These are phyloP conservation scores for Solanum aculeatissimum DNA, from an alignment of 305 asterid genomes.

Conservation along the genomic window DNA sequence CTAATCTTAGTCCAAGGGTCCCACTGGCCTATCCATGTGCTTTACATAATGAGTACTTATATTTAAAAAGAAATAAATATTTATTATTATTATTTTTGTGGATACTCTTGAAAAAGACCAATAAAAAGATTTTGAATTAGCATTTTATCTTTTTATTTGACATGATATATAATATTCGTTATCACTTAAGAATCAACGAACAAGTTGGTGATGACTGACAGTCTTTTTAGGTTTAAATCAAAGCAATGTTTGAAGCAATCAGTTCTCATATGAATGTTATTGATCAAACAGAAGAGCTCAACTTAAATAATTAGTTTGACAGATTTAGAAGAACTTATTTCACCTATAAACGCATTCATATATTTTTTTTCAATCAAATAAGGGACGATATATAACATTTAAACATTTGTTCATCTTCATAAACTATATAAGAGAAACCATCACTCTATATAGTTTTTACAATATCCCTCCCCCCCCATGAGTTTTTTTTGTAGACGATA, in stretches of 20 bases:
- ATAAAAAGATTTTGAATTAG: not conserved
- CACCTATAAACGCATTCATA: not conserved
- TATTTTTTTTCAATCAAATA: not conserved
- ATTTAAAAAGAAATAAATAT: not conserved
- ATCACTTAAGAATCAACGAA: not conserved
- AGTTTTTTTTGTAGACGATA: not conserved
- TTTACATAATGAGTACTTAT: not conserved
- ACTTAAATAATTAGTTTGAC: not conserved
- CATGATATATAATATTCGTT: not conserved
- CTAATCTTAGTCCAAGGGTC: slow-evolving; percentile 4
- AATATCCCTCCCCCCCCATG: not conserved
- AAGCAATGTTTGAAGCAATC: not conserved
- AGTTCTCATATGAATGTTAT: not conserved
- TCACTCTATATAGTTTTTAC: not conserved
- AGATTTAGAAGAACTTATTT: too few species aligned
- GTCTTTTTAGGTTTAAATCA: too few species aligned
- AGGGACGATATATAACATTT: not conserved
- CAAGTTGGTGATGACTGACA: not conserved
- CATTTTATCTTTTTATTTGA: not conserved
- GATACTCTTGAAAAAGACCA: too few species aligned
- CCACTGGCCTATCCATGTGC: slow-evolving; percentile 22
- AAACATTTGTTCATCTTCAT: not conserved
- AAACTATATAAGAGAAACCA: not conserved
- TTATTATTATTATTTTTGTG: too few species aligned
- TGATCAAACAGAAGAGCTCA: not conserved